These are phyloP conservation scores for Staphylotrichum longicolle DNA, from an alignment of 495 filamentous ascomycete genomes.

Conservation along the genomic window DNA sequence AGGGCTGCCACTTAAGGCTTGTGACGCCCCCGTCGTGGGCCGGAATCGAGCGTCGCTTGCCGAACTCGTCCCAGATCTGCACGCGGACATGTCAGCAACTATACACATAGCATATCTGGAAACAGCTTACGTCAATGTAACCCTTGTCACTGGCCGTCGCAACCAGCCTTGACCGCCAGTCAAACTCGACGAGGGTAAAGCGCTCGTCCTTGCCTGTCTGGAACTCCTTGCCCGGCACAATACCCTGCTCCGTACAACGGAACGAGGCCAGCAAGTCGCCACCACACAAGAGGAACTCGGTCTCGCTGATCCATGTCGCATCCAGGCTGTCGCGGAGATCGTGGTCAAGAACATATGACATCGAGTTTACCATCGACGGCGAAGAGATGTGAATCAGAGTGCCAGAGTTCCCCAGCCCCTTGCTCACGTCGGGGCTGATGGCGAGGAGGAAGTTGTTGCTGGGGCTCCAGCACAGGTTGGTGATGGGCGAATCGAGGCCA, in stretches of 20 bases:
- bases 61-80: slow-evolving; percentile 53
- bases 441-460: slow-evolving; percentile 52
- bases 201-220: slow-evolving; percentile 43
- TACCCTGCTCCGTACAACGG: slow-evolving; percentile 38
- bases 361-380: slow-evolving; percentile 37
- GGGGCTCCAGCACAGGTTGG: slow-evolving; percentile 62
- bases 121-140: slow-evolving; percentile 48
- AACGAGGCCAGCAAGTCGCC: slow-evolving; percentile 48
- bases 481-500: slow-evolving; percentile 51
- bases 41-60: slow-evolving; percentile 45
- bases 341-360: slow-evolving; percentile 44
- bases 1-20: slow-evolving; percentile 53
- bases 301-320: slow-evolving; percentile 58
- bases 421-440: slow-evolving; percentile 46
- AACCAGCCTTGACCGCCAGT: slow-evolving; percentile 43
- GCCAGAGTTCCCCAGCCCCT: slow-evolving; percentile 38
- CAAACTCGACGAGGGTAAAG: slow-evolving; percentile 50
- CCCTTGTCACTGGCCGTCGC: slow-evolving; percentile 53
- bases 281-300: slow-evolving; percentile 60
- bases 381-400: slow-evolving; percentile 53
- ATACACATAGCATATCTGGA: not conserved
- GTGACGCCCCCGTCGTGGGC: slow-evolving; percentile 51
- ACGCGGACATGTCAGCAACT: not conserved
- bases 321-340: slow-evolving; percentile 51
- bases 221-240: slow-evolving; percentile 40